Base-by-base conservation (phyloP, 495 filamentous ascomycete species). In the Penicillium steckii region DNA sequence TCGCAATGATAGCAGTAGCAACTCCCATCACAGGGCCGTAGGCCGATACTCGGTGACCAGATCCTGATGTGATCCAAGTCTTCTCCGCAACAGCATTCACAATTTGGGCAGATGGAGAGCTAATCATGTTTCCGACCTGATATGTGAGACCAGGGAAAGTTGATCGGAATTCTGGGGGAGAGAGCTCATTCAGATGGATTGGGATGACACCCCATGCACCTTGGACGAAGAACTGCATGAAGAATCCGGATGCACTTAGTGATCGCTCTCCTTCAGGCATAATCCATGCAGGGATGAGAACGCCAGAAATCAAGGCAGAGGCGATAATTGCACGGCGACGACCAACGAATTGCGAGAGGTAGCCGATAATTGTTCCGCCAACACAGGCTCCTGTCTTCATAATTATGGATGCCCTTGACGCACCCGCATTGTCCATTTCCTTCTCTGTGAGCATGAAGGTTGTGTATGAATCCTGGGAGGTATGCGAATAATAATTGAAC, bases 151-250 rank as follows among this genome's bases (percentile, higher is more conserved):
- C 68, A 5, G 68, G 64, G 52, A 71, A 71, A 0, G 65, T 80
- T 3, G 86, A 86, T n/a, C 87, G 80, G 73, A 87, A 90, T 1
- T 85, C 85, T 0, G 83, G 80, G 5, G 87, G 88, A 0, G 87
- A 82, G 0, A 91, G 78, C 70, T 92, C 88, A 64, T 88, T 88
- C 43, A 92, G 76, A 57, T 90, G 88, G 57, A 91, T 86, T 8
- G 88, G 88, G 24, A 90, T 83, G 5, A 90, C 82, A 32, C 88
- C 86, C 85, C 84, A 92, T 0, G 86, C 85, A 7, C 88, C 88
- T 59, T 90, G 85, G 22, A 90, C 78, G 62, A 86, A 89, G 67
- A 90, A 90, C 60, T 92, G 88, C 51, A 89, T 80, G 64, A 87
- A 81, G 73, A 92, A 92, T 18, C 83, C 87, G 1, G 79, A 76